Evolutionary conservation across 257 asterid genomes (phyloP).

Genomic region (Fraxinus anomala): DNA sequence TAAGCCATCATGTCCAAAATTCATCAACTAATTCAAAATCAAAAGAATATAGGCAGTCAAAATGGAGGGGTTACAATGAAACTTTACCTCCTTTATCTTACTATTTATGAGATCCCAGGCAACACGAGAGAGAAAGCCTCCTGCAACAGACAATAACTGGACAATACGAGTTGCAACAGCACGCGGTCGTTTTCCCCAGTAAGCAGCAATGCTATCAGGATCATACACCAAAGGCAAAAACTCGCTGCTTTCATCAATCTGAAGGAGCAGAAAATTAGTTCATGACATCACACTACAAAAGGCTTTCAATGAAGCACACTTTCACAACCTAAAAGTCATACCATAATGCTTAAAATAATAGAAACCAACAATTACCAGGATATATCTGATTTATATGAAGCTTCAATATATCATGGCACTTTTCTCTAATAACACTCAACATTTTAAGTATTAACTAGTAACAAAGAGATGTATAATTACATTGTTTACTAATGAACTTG

Average conservation of each 20-base stretch:
- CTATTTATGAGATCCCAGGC: slow-evolving; percentile 76
- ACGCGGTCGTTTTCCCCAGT: slow-evolving; percentile 97
- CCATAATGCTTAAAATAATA: slow-evolving; percentile 4
- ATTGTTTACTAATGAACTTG: too few relatives aligned
- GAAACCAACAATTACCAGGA: neutral
- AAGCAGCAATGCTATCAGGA: slow-evolving; percentile 75
- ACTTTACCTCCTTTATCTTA: slow-evolving; percentile 78
- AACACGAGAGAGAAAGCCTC: slow-evolving; percentile 93
- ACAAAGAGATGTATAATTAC: too few relatives aligned
- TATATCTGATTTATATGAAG: too few relatives aligned
- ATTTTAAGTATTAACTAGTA: too few relatives aligned
- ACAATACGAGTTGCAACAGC: slow-evolving; percentile 94
- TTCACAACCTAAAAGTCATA: slow-evolving; percentile 15
- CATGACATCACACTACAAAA: slow-evolving; percentile 20
- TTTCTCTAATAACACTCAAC: neutral
- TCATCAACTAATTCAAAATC: slow-evolving; percentile 5
- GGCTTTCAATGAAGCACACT: neutral
- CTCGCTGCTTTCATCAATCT: slow-evolving; percentile 98
- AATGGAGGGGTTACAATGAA: neutral
- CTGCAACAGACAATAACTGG: slow-evolving; percentile 86
- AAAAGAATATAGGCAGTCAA: slow-evolving; percentile 11
- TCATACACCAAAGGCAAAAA: slow-evolving; percentile 88
- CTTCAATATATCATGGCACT: too few relatives aligned
- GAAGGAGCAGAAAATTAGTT: slow-evolving; percentile 32
- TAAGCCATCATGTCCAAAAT: neutral